A percentile compares a stretch with the other conserved stretches of the same genome.
Conservation (phyloP, 1,284 basidiomycete genomes). For the Fistulinella cinereoalba region DNA sequence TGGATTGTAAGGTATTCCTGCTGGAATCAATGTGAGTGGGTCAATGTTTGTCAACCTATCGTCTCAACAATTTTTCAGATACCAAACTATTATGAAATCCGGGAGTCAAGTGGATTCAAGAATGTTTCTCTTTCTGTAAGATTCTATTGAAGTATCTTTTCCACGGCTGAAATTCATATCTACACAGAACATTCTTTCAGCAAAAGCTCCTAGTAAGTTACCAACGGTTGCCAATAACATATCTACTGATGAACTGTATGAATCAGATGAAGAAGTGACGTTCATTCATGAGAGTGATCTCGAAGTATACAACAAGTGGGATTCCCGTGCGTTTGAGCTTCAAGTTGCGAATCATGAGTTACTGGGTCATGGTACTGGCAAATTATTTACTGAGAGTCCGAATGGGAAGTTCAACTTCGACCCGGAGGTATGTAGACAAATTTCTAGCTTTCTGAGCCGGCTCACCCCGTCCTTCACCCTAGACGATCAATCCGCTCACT, state of each 20-base stretch:
- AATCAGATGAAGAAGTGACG: slow-evolving; percentile 68
- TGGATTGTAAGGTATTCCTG: slow-evolving; percentile 63
- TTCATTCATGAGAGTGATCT: slow-evolving; percentile 77
- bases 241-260: background rate
- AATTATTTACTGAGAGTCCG: slow-evolving; percentile 70
- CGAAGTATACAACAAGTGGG: slow-evolving; percentile 72
- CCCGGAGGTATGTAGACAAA: slow-evolving; percentile 48
- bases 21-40: slow-evolving; percentile 69
- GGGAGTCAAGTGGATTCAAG: slow-evolving; percentile 80
- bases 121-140: slow-evolving; percentile 74
- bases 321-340: slow-evolving; percentile 72
- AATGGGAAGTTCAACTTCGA: slow-evolving; percentile 81
- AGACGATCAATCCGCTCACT: slow-evolving; percentile 82
- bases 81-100: slow-evolving; percentile 79
- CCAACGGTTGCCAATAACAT: background rate
- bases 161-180: background rate
- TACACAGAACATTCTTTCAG: slow-evolving; percentile 70
- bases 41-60: background rate
- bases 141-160: background rate
- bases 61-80: slow-evolving; percentile 42
- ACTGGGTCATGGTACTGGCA: slow-evolving; percentile 77
- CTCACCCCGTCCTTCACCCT: slow-evolving; percentile 1
- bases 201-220: slow-evolving; percentile 72
- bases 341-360: slow-evolving; percentile 87
- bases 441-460: background rate